phyloP scores from a whole-genome alignment of 106 monocot genomes.

The Posidonia australis region DNA sequence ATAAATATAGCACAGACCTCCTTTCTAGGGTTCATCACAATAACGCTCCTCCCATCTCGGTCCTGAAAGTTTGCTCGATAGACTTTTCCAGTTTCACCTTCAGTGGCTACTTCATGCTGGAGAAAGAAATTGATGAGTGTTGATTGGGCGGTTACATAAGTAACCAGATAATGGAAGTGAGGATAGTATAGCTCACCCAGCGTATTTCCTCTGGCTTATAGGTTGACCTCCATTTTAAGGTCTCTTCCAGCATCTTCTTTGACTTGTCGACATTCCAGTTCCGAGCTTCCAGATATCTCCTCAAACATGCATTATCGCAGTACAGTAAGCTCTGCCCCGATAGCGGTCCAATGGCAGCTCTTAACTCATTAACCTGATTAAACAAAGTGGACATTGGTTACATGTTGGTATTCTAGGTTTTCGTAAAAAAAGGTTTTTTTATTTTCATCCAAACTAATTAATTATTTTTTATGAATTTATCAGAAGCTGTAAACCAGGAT shows the following conservation, averaged over 20 bases:
- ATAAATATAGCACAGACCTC: conserved; percentile 30
- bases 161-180: background rate
- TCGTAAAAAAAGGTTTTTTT: background rate
- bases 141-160: background rate
- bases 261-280: conserved; percentile 75
- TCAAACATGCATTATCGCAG: conserved; percentile 58
- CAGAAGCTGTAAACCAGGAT: background rate
- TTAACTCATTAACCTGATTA: conserved; percentile 49
- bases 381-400: background rate
- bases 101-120: conserved; percentile 58
- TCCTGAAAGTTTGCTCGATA: conserved; percentile 73
- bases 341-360: conserved; percentile 39
- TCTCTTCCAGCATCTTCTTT: conserved; percentile 79
- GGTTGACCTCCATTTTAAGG: conserved; percentile 58
- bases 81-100: conserved; percentile 81
- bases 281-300: conserved; percentile 66
- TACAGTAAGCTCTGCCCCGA: conserved; percentile 34
- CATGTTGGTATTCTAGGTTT: background rate
- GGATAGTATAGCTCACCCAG: conserved; percentile 37
- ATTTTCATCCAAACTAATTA: too few species aligned
- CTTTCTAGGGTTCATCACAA: conserved; percentile 65
- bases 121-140: background rate
- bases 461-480: too few species aligned
- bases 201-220: conserved; percentile 70
- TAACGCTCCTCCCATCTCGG: conserved; percentile 54